These are phyloP conservation scores for Escallonia rubra DNA, from an alignment of 129 eudicot genomes.

Conservation along the genomic window DNA sequence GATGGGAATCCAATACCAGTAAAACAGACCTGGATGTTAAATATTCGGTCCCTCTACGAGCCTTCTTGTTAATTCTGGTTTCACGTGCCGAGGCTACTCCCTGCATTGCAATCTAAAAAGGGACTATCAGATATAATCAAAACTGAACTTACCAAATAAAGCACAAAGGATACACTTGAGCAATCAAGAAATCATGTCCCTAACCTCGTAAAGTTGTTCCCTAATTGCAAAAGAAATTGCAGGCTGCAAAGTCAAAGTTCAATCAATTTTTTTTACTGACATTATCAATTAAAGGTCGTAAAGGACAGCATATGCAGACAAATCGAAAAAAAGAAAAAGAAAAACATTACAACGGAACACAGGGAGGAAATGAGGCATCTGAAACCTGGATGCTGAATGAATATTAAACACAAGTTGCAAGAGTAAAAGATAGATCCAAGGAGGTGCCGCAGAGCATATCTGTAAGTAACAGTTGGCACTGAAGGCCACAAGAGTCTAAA, in stretches of 20 bases:
- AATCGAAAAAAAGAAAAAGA: not conserved
- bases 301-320: too few species aligned
- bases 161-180: not conserved
- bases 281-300: not conserved
- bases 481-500: not conserved
- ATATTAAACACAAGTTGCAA: not conserved
- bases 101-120: slow-evolving; percentile 70
- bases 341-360: not conserved
- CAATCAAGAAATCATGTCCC: slow-evolving; percentile 5
- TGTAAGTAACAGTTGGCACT: not conserved
- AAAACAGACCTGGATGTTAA: slow-evolving; percentile 49
- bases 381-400: not conserved
- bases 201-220: slow-evolving; percentile 92
- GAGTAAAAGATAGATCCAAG: not conserved
- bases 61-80: slow-evolving; percentile 70
- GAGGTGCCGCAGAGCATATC: not conserved
- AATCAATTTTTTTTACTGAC: slow-evolving; percentile 8
- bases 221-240: slow-evolving; percentile 87
- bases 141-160: not conserved
- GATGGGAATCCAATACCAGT: not conserved
- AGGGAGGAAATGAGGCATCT: not conserved
- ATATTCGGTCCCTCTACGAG: slow-evolving; percentile 68
- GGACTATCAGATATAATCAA: not conserved
- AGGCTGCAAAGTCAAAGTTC: slow-evolving; percentile 53
- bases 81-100: slow-evolving; percentile 80